phyloP scores from a whole-genome alignment of 257 asterid genomes.

The Primulina tabacum region DNA sequence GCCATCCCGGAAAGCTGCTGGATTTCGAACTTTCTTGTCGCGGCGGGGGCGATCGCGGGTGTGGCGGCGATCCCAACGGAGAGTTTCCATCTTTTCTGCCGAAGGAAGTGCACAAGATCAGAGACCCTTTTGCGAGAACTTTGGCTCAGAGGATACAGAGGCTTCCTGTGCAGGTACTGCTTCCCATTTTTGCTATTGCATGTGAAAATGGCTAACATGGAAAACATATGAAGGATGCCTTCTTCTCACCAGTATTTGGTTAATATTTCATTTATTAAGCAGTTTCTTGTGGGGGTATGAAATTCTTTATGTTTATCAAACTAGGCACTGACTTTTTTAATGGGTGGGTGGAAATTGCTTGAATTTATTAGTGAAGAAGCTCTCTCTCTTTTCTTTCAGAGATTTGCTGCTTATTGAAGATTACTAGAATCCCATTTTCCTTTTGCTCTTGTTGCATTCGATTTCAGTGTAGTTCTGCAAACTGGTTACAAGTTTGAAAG shows the following conservation, averaged over 20 bases:
- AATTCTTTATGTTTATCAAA: neutral
- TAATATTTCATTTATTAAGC: neutral
- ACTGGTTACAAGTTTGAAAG: neutral
- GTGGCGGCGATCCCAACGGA: constrained; percentile 21
- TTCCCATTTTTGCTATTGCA: neutral
- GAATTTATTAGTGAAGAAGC: neutral
- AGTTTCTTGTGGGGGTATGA: constrained; percentile 4
- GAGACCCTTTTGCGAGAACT: constrained; percentile 62
- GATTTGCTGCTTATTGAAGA: neutral
- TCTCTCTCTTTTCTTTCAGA: neutral
- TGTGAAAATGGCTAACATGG: neutral
- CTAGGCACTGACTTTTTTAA: neutral
- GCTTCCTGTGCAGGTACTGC: constrained; percentile 63
- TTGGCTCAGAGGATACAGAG: constrained; percentile 67
- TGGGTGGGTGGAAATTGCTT: constrained; percentile 8
- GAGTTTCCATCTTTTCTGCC: constrained; percentile 70
- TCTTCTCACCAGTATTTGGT: neutral
- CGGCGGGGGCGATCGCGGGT: constrained; percentile 26
- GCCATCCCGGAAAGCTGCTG: constrained; percentile 21
- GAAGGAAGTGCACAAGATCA: constrained; percentile 53
- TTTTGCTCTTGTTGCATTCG: neutral
- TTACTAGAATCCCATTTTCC: neutral
- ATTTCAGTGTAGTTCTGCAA: neutral
- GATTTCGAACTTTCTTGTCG: constrained; percentile 22
- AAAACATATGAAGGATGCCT: neutral